Conservation (phyloP, 1,284 basidiomycete genomes). For the Irpex lacteus region DNA sequence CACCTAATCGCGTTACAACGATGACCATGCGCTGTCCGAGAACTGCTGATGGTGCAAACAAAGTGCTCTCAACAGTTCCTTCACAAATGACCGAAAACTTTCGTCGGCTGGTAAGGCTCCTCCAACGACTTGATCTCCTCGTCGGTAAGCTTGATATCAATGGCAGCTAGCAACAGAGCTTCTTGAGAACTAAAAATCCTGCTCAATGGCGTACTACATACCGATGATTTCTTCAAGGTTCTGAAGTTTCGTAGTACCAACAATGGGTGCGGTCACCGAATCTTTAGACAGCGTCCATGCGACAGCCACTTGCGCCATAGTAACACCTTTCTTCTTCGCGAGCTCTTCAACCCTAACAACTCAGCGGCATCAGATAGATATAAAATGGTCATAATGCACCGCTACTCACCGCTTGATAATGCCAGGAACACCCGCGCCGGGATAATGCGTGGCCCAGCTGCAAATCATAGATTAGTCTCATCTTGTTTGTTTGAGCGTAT, state of each 20-base stretch:
- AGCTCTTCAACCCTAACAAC: constrained; percentile 32
- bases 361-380: not conserved
- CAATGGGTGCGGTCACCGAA: constrained; percentile 26
- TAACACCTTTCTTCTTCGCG: constrained; percentile 35
- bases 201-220: constrained; percentile 1
- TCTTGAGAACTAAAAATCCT: too few species aligned
- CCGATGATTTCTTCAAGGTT: constrained; percentile 28
- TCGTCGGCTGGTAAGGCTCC: not conserved
- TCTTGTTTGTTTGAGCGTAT: too few species aligned
- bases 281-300: constrained; percentile 37
- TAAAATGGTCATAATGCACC: not conserved
- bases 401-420: not conserved
- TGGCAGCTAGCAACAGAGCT: not conserved
- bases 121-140: constrained; percentile 8
- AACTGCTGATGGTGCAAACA: too few species aligned
- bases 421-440: not conserved
- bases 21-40: too few species aligned
- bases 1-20: too few species aligned
- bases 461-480: too few species aligned
- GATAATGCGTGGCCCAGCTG: not conserved
- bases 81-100: too few species aligned
- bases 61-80: too few species aligned
- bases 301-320: constrained; percentile 40
- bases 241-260: constrained; percentile 32
- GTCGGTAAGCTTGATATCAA: constrained; percentile 4